Evolutionary conservation across 1,139 yeast genomes (phyloP).

Genomic region (Kluyveromyces sp.): DNA sequence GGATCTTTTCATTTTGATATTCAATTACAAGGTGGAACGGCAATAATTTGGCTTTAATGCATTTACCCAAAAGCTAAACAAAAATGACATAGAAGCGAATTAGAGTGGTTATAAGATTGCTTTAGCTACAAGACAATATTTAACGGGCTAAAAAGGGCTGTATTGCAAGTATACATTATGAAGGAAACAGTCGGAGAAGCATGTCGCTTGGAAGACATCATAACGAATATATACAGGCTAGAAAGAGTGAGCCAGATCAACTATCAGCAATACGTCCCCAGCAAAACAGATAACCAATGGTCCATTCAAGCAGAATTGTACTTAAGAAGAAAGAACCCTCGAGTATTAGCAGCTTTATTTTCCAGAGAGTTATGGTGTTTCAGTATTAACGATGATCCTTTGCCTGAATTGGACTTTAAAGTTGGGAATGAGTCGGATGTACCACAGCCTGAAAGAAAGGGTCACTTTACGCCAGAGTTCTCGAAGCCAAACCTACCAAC

Average conservation of each 20-base stretch:
- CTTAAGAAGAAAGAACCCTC: slow-evolving; percentile 45
- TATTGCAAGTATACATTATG: not conserved
- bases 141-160: too few species aligned
- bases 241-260: slow-evolving; percentile 26
- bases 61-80: too few species aligned
- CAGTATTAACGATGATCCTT: slow-evolving; percentile 33
- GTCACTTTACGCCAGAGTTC: slow-evolving; percentile 29
- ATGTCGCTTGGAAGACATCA: slow-evolving; percentile 21
- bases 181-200: slow-evolving; percentile 2
- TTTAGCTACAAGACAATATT: too few species aligned
- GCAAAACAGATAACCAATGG: slow-evolving; percentile 32
- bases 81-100: too few species aligned
- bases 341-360: slow-evolving; percentile 48
- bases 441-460: slow-evolving; percentile 18
- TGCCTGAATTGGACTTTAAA: slow-evolving; percentile 19
- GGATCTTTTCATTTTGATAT: too few species aligned
- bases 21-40: too few species aligned
- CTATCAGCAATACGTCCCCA: slow-evolving; percentile 27
- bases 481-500: slow-evolving; percentile 37
- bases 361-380: slow-evolving; percentile 59
- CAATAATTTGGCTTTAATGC: too few species aligned
- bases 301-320: slow-evolving; percentile 54
- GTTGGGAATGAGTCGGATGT: not conserved
- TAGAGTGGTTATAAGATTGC: too few species aligned
- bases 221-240: slow-evolving; percentile 26